These are phyloP conservation scores for Aphanomyces cochlioides DNA, from an alignment of 352 stramenopile species.

Conservation along the genomic window DNA sequence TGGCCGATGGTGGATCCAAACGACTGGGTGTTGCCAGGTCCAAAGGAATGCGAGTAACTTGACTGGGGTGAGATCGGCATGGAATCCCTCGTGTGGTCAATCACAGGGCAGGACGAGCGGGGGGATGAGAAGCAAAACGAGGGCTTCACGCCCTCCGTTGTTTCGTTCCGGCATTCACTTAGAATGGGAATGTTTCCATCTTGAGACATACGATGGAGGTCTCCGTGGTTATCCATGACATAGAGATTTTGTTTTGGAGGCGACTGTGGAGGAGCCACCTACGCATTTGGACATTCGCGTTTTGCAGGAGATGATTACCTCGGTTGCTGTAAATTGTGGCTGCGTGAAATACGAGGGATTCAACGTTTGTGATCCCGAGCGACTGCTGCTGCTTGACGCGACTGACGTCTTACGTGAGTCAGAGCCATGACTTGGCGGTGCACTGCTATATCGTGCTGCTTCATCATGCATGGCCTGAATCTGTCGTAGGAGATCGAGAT, in stretches of 20 bases:
- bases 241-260: not conserved
- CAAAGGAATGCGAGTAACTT: too few relatives aligned
- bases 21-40: too few relatives aligned
- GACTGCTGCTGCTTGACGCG: not conserved
- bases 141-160: not conserved
- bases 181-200: conserved; percentile 2
- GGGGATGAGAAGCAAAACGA: conserved; percentile 2
- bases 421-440: not conserved
- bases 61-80: not conserved
- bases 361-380: too few relatives aligned
- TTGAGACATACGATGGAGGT: not conserved
- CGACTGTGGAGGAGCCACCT: too few relatives aligned
- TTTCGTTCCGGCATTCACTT: not conserved
- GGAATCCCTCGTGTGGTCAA: not conserved
- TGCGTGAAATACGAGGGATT: too few relatives aligned
- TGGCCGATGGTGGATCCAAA: too few relatives aligned
- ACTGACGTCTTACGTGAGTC: not conserved
- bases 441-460: not conserved
- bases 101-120: conserved; percentile 11
- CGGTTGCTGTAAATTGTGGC: too few relatives aligned
- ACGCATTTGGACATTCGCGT: too few relatives aligned
- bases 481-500: conserved; percentile 27
- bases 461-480: conserved; percentile 25
- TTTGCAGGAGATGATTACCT: too few relatives aligned
- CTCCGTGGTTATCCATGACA: not conserved